Evolutionary conservation across 73 alveolate species (phyloP), one percentile per base, ranked within the genome.

Genomic region (Vitrella brassicaformis): DNA sequence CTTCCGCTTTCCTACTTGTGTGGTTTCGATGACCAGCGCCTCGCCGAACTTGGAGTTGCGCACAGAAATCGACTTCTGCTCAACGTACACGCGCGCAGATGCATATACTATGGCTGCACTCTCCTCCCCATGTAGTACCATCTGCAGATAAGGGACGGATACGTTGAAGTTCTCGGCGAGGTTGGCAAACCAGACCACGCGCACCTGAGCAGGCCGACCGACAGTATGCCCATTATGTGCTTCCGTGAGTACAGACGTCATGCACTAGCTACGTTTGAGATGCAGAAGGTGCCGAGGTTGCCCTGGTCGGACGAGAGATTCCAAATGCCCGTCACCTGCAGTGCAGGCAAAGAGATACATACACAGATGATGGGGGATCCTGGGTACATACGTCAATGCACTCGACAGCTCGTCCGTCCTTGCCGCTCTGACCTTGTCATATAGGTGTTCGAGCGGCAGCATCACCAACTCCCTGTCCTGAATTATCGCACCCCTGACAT

Each of bases 121-220:
- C 56, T 39, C 56, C 56, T 14, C 56, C 56, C 56, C 56, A 39
- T 39, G 4, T 4, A 14, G 56, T 39, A 39, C 81, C 65, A 90
- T 86, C 85, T 90, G 94, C 47, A 89, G 84, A 94, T 94, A 93
- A 25, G 98, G 98, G 30, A 93, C 86, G 31, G 92, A 81, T n/a
- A 90, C 92, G 70, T 93, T 93, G 86, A 89, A 89, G 47, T 89
- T 88, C 74, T 84, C 91, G 26, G 93, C 90, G 67, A 82, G 82
- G 74, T 88, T 82, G 68, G 93, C 94, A 70, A 90, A 89, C 98
- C 98, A 93, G 68, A 93, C 91, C 72, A 92, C 68, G 32, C 98
- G 71, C 68, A 93, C 82, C 82, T 75, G 31, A 27, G 72, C 26
- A 30, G 19, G 10, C 31, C 27, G 19, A 4, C 4, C 4, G 56